These are phyloP conservation scores for Herpetomonas tarakana DNA, from an alignment of 208 protist species.

Conservation along the genomic window DNA sequence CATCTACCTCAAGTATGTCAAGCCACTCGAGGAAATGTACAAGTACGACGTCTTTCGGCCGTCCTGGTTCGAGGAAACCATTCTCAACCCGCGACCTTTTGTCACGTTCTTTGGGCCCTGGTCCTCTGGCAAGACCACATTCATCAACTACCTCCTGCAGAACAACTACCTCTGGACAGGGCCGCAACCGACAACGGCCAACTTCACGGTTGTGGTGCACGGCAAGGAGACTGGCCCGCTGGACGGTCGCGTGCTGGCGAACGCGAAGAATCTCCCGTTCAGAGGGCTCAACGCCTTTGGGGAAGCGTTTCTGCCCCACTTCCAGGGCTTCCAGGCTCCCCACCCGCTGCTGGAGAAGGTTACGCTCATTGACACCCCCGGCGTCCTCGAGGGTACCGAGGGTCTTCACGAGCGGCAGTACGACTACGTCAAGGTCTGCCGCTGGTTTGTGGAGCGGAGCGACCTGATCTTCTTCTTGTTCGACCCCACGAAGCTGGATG, in stretches of 20 bases:
- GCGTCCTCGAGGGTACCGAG: constrained; percentile 65
- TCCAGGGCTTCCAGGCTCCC: constrained; percentile 75
- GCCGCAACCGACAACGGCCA: constrained; percentile 70
- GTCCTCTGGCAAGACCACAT: constrained; percentile 76
- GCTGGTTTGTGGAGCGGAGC: constrained; percentile 76
- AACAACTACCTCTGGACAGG: constrained; percentile 72
- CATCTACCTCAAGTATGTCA: constrained; percentile 52
- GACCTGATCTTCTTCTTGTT: constrained; percentile 83
- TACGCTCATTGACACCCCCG: constrained; percentile 75
- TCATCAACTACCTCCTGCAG: constrained; percentile 82
- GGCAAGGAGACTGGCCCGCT: constrained; percentile 59
- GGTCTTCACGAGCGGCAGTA: constrained; percentile 55
- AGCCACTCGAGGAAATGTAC: constrained; percentile 72
- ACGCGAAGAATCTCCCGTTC: constrained; percentile 89
- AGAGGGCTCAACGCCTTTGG: constrained; percentile 82
- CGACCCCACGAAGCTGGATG: constrained; percentile 73
- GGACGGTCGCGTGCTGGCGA: constrained; percentile 79
- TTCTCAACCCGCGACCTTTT: constrained; percentile 58
- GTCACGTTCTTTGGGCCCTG: constrained; percentile 76
- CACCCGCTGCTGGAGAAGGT: constrained; percentile 83
- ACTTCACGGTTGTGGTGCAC: constrained; percentile 77
- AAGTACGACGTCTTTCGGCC: constrained; percentile 55
- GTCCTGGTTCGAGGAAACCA: constrained; percentile 61
- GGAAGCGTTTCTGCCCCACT: constrained; percentile 80
- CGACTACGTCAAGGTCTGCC: constrained; percentile 68